Evolutionary conservation across 768 basidiomycete species (phyloP).

Genomic region (Leccinellum rugosiceps): DNA sequence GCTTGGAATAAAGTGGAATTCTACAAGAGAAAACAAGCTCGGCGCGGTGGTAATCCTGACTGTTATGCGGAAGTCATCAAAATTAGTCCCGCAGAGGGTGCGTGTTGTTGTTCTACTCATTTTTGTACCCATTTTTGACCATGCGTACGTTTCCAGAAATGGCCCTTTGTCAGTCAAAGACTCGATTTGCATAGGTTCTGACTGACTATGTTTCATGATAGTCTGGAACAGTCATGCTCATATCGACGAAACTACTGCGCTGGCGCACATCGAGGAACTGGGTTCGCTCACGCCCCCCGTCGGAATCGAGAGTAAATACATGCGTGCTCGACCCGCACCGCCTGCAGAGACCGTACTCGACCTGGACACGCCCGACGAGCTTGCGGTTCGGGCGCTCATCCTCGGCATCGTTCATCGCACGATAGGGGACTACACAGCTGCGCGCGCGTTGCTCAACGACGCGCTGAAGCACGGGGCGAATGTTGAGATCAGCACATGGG

Average conservation of each 20-base stretch:
- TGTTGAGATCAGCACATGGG: slow-evolving; percentile 61
- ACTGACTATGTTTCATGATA: slow-evolving; percentile 26
- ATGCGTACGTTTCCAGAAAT: slow-evolving; percentile 45
- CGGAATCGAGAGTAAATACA: slow-evolving; percentile 31
- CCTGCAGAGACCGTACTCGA: slow-evolving; percentile 25
- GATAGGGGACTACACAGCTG: slow-evolving; percentile 39
- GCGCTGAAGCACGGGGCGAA: slow-evolving; percentile 41
- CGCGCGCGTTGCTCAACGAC: slow-evolving; percentile 51
- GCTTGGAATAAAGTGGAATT: slow-evolving; percentile 53
- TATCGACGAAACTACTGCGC: slow-evolving; percentile 49
- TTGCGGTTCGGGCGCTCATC: slow-evolving; percentile 64
- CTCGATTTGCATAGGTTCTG: not conserved
- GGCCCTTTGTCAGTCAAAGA: slow-evolving; percentile 55
- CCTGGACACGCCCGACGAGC: slow-evolving; percentile 69
- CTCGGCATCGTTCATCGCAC: slow-evolving; percentile 67
- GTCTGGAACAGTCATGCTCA: slow-evolving; percentile 82
- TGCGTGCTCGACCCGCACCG: not conserved
- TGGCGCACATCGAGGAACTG: slow-evolving; percentile 58
- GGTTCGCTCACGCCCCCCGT: slow-evolving; percentile 46
- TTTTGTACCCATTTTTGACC: slow-evolving; percentile 2
- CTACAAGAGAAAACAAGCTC: slow-evolving; percentile 65
- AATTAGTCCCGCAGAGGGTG: slow-evolving; percentile 72
- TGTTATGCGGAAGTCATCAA: slow-evolving; percentile 53
- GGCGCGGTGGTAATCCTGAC: slow-evolving; percentile 49
- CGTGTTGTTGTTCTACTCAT: slow-evolving; percentile 10